phyloP scores from a whole-genome alignment of 208 protist genomes.

The Sergeia podlipaevii region DNA sequence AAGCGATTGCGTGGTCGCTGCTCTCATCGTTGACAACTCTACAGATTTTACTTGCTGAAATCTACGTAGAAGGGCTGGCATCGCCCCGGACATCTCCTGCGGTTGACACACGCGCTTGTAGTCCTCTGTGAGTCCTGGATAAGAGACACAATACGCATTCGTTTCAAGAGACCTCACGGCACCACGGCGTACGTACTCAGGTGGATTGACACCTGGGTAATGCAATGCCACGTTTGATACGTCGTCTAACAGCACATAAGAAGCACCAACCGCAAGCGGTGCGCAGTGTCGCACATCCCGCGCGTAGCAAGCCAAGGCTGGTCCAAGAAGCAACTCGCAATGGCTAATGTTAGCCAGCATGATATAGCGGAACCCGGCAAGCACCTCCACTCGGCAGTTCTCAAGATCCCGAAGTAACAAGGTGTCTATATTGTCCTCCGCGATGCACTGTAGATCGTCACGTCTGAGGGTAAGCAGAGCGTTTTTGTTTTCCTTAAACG shows the following conservation, averaged over 20 bases:
- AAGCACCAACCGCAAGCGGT: constrained; percentile 31
- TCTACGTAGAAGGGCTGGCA: not conserved
- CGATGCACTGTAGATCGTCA: constrained; percentile 20
- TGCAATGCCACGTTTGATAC: constrained; percentile 17
- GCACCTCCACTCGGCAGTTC: constrained; percentile 44
- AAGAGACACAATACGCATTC: constrained; percentile 42
- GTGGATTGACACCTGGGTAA: constrained; percentile 3
- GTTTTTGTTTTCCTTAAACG: constrained; percentile 27
- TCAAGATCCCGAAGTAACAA: constrained; percentile 53
- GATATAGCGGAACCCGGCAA: constrained; percentile 50
- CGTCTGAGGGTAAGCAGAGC: constrained; percentile 24
- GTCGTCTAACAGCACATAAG: constrained; percentile 21
- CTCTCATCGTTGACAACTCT: too few species aligned
- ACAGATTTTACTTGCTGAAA: too few species aligned
- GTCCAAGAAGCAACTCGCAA: constrained; percentile 52
- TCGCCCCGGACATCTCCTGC: constrained; percentile 21
- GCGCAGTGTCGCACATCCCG: constrained; percentile 35
- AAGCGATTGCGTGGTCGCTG: too few species aligned
- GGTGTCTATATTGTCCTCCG: constrained; percentile 23
- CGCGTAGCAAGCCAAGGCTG: constrained; percentile 47
- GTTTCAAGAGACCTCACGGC: constrained; percentile 9
- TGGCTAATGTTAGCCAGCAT: constrained; percentile 38
- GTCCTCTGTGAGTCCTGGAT: constrained; percentile 59
- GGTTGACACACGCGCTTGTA: constrained; percentile 45
- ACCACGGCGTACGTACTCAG: not conserved